phyloP scores from a whole-genome alignment of 176 grass and related monocot species.

The Oryza punctata region DNA sequence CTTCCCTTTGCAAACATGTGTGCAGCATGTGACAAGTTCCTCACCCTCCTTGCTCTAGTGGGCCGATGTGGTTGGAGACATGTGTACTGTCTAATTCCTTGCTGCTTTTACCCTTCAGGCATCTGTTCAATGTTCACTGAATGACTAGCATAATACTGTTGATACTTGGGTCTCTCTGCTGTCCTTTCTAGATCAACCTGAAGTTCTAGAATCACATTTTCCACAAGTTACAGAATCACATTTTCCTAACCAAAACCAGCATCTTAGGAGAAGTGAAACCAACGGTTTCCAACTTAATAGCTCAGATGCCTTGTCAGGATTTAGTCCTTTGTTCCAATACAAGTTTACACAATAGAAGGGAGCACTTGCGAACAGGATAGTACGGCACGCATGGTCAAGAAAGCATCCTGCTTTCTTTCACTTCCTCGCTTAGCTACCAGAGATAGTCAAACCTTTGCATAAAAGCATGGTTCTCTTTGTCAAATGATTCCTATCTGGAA shows the following conservation, averaged over 20 bases:
- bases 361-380: neutral
- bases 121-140: neutral
- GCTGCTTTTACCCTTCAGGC: slow-evolving; percentile 18
- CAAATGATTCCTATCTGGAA: slow-evolving; percentile 38
- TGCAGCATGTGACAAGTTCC: slow-evolving; percentile 42
- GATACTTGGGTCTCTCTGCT: neutral
- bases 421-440: neutral
- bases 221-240: neutral
- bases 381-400: neutral
- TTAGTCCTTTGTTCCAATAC: neutral
- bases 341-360: neutral
- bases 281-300: neutral
- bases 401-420: neutral
- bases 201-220: neutral
- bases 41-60: neutral
- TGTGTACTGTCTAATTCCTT: slow-evolving; percentile 9
- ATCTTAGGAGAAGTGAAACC: neutral
- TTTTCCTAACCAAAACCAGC: neutral
- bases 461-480: slow-evolving; percentile 2
- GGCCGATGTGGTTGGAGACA: slow-evolving; percentile 25
- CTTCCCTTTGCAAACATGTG: slow-evolving; percentile 24
- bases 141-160: neutral
- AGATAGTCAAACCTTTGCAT: slow-evolving; percentile 34
- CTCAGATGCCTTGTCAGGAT: neutral
- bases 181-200: slow-evolving; percentile 3